Evolutionary conservation across 768 basidiomycete species (phyloP).

Genomic region (Trametes punicea): DNA sequence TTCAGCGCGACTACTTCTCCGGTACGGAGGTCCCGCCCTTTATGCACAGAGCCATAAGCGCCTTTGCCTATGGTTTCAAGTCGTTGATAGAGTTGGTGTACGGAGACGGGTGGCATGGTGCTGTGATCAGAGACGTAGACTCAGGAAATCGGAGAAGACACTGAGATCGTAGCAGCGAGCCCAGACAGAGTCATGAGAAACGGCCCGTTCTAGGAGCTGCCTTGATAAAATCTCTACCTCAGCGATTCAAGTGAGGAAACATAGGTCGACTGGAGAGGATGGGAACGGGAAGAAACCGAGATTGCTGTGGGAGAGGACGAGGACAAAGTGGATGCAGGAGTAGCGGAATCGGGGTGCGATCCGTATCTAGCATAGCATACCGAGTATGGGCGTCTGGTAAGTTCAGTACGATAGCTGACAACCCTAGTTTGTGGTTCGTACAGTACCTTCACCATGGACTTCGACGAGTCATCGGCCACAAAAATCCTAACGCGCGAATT

Average conservation of each 20-base stretch:
- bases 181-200: conserved; percentile 3
- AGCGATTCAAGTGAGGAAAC: background rate
- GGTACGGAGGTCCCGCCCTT: conserved; percentile 78
- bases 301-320: background rate
- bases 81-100: conserved; percentile 78
- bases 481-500: conserved; percentile 70
- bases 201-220: no score
- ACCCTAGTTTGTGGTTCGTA: conserved; percentile 5
- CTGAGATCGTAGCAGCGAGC: background rate
- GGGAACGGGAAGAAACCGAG: background rate
- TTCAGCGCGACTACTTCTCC: conserved; percentile 94
- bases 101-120: conserved; percentile 50
- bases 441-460: conserved; percentile 55
- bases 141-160: background rate
- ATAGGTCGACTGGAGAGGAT: background rate
- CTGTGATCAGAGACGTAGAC: background rate
- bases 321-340: background rate
- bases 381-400: conserved; percentile 3
- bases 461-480: conserved; percentile 45
- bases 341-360: background rate
- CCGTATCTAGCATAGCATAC: background rate
- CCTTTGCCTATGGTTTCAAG: conserved; percentile 95
- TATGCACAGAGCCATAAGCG: conserved; percentile 94
- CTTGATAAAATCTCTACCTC: background rate
- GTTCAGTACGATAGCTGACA: background rate